Evolutionary conservation across 345 rosid genomes (phyloP), one percentile per base, ranked within the genome.

Genomic region (Excoecaria cochinchinensis): DNA sequence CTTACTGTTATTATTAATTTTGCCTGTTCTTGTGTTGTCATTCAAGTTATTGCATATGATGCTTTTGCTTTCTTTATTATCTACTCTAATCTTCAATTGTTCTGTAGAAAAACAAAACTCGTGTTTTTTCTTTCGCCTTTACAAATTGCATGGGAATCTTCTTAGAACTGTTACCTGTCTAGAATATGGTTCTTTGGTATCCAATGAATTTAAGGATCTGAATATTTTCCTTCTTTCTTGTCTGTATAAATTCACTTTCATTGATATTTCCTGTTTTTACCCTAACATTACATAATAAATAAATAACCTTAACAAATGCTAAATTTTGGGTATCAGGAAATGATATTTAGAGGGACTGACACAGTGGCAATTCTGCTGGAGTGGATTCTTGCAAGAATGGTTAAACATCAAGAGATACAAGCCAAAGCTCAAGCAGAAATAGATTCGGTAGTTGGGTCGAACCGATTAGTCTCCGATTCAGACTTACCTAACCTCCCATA

Each of bases 331-430:
- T 31, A 40, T 13, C 85, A 87, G 94, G 89, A 90, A 70, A 90
- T 88, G 92, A 87, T 88, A 70, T 88, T 88, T 46, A 80, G 92
- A 67, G 94, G 94, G 4, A 85, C 90, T 1, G 92, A 88, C 66
- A 90, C 92, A 0, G 89, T 88, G 31, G 92, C 90, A 24, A 84
- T 90, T 46, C 77, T 90, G 0, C 73, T 87, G 0, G 94, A 90
- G 51, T 88, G 94, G 94, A 82, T 84, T 53, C 85, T 90, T 3
- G 91, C 94, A 22, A 78, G 94, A 72, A 85, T 88, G 89, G 84
- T 85, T 24, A 42, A 85, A 15, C 94, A 88, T 70, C 89, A 82
- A 3, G 89, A 84, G 3, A 71, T 90, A 16, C 95, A 91, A 82
- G 79, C 83, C 10, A 85, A 87, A 72, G 93, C 89, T 19, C 91